Conservation (phyloP, 768 basidiomycete species). For the Tulasnella sp. region DNA sequence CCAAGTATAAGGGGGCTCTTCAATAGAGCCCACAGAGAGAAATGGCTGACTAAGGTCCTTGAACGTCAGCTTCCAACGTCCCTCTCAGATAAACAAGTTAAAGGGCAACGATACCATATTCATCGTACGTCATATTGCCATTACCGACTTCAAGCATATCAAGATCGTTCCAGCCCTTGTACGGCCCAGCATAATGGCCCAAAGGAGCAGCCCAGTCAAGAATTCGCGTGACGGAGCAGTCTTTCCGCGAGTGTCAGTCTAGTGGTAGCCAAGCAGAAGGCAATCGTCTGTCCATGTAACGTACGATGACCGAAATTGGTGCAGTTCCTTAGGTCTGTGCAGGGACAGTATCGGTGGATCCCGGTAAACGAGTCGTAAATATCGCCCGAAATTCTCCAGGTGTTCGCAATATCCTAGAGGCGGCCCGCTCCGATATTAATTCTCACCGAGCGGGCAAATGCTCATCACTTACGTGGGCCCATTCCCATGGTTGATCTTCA, state of each 20-base stretch:
- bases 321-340: slow-evolving; percentile 26
- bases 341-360: slow-evolving; percentile 29
- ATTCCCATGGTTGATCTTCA: slow-evolving; percentile 36
- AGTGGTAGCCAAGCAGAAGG: background rate
- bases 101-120: slow-evolving; percentile 25
- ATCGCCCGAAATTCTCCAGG: slow-evolving; percentile 39
- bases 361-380: slow-evolving; percentile 34
- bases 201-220: slow-evolving; percentile 43
- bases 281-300: background rate
- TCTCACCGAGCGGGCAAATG: background rate
- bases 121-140: slow-evolving; percentile 29
- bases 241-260: background rate
- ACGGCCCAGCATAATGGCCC: slow-evolving; percentile 35
- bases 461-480: slow-evolving; percentile 20
- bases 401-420: slow-evolving; percentile 34
- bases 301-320: slow-evolving; percentile 29
- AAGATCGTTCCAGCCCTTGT: slow-evolving; percentile 36
- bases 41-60: slow-evolving; percentile 30
- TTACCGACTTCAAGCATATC: slow-evolving; percentile 36
- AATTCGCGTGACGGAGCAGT: slow-evolving; percentile 39
- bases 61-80: background rate
- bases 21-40: slow-evolving; percentile 42
- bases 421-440: background rate
- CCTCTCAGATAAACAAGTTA: background rate
- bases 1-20: slow-evolving; percentile 37